Percentiles rank a stretch among this genome's conserved stretches.
phyloP scores from a whole-genome alignment of 1,284 basidiomycete genomes.

The Rhodotorula glutinis region DNA sequence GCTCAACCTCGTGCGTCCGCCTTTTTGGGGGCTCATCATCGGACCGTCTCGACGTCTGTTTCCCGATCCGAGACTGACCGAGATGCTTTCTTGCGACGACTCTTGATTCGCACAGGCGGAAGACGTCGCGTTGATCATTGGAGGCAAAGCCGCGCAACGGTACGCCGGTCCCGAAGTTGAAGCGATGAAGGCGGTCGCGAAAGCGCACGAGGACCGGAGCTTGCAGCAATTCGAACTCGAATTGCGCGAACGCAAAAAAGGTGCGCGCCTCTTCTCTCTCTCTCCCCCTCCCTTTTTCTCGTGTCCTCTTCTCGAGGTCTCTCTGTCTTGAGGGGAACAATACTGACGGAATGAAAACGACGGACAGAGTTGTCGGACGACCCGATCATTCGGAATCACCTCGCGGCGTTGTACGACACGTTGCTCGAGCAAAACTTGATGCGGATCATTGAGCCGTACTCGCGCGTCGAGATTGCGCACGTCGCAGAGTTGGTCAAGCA shows the following conservation, averaged over 20 bases:
- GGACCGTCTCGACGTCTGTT: too few relatives aligned
- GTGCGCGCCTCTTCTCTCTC: slow-evolving; percentile 52
- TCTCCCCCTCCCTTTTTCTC: not conserved
- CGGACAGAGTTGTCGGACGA: slow-evolving; percentile 82
- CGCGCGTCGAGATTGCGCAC: slow-evolving; percentile 82
- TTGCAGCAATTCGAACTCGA: slow-evolving; percentile 85
- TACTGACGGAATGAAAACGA: not conserved
- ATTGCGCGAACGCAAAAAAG: slow-evolving; percentile 79
- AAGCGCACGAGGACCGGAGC: slow-evolving; percentile 87
- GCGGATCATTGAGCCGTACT: slow-evolving; percentile 92
- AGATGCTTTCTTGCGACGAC: not conserved
- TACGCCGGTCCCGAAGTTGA: slow-evolving; percentile 79
- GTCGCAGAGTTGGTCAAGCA: slow-evolving; percentile 87
- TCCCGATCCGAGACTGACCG: not conserved
- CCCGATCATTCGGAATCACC: slow-evolving; percentile 87
- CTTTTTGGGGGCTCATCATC: not conserved
- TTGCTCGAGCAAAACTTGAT: slow-evolving; percentile 91
- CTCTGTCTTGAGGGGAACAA: too few relatives aligned
- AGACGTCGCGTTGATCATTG: slow-evolving; percentile 80
- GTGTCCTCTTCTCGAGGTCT: too few relatives aligned
- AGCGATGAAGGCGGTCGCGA: slow-evolving; percentile 89
- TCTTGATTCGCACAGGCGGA: slow-evolving; percentile 62
- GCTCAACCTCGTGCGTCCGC: slow-evolving; percentile 73
- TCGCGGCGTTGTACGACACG: slow-evolving; percentile 89
- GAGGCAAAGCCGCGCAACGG: slow-evolving; percentile 80